Conservation (phyloP, 176 grass and related monocot species). For the Canna indica region DNA sequence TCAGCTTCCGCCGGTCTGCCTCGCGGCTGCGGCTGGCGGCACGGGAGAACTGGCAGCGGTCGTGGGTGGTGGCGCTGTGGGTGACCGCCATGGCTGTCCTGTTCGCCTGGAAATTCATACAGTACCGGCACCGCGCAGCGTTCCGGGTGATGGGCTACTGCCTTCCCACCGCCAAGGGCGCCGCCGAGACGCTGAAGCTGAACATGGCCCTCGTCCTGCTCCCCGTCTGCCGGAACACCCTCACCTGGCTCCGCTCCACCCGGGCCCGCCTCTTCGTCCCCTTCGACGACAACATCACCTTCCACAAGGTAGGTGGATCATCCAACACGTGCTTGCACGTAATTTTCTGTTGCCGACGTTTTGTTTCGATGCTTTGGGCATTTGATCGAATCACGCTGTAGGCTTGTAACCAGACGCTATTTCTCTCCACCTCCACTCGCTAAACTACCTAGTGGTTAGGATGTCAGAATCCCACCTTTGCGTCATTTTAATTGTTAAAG, state of each 20-base stretch:
- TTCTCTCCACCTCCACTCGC: not conserved
- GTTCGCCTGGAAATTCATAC: slow-evolving; percentile 87
- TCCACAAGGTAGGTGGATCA: slow-evolving; percentile 73
- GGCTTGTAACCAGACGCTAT: not conserved
- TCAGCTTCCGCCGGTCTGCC: slow-evolving; percentile 17
- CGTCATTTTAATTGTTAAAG: not conserved
- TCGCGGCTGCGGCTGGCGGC: slow-evolving; percentile 37
- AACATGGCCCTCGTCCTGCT: slow-evolving; percentile 97
- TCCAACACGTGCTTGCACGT: not conserved
- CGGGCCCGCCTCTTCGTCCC: slow-evolving; percentile 86
- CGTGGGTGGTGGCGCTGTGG: slow-evolving; percentile 75
- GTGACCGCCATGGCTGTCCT: slow-evolving; percentile 43
- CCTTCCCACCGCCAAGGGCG: slow-evolving; percentile 79
- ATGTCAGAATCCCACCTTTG: not conserved
- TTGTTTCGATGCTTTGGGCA: not conserved
- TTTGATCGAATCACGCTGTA: not conserved
- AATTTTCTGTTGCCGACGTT: not conserved
- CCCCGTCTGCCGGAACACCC: slow-evolving; percentile 89
- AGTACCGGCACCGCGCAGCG: slow-evolving; percentile 48
- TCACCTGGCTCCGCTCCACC: slow-evolving; percentile 96
- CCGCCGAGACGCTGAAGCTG: slow-evolving; percentile 93
- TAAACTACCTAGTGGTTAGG: not conserved
- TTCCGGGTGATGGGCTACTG: slow-evolving; percentile 93
- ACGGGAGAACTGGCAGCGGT: slow-evolving; percentile 80
- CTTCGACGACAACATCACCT: slow-evolving; percentile 98